Conservation (phyloP, 1,139 yeast genomes). For the Protomyces gravidus region DNA sequence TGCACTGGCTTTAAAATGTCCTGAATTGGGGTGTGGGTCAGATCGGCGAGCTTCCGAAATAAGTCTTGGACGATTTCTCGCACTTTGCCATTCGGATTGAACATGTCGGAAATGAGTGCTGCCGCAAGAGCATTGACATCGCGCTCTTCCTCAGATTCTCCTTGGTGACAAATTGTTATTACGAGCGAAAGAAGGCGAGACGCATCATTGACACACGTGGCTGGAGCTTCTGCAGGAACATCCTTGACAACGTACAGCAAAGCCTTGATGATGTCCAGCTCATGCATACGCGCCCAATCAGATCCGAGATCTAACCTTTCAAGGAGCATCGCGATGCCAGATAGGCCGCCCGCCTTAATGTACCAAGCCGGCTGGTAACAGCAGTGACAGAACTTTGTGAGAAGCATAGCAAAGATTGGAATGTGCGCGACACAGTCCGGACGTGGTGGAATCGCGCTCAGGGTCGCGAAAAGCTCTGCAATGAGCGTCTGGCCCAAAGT, state of each 20-base stretch:
- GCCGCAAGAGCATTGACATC: slow-evolving; percentile 2
- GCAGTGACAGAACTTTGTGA: slow-evolving; percentile 78
- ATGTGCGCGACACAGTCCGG: slow-evolving; percentile 63
- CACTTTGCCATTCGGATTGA: slow-evolving; percentile 79
- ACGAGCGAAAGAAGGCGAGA: slow-evolving; percentile 60
- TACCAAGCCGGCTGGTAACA: slow-evolving; percentile 87
- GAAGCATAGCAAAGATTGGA: slow-evolving; percentile 70
- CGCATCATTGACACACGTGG: slow-evolving; percentile 68
- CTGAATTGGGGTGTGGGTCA: slow-evolving; percentile 64
- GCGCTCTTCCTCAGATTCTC: slow-evolving; percentile 50
- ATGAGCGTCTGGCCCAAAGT: slow-evolving; percentile 67
- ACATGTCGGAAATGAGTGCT: slow-evolving; percentile 73
- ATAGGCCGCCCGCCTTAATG: slow-evolving; percentile 80
- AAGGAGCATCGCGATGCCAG: slow-evolving; percentile 72
- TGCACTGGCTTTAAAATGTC: slow-evolving; percentile 78
- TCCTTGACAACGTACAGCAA: slow-evolving; percentile 86
- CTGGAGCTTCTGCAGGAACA: slow-evolving; percentile 84
- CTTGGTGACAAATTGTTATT: slow-evolving; percentile 58
- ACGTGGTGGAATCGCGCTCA: slow-evolving; percentile 63
- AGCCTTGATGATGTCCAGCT: slow-evolving; percentile 78
- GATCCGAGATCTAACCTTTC: slow-evolving; percentile 64
- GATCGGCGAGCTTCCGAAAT: slow-evolving; percentile 61
- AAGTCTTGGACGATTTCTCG: slow-evolving; percentile 77
- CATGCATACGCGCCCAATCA: slow-evolving; percentile 69
- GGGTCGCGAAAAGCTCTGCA: slow-evolving; percentile 48